Conservation (phyloP, 108 stramenopile species). For the Fragilaria crotonensis region DNA sequence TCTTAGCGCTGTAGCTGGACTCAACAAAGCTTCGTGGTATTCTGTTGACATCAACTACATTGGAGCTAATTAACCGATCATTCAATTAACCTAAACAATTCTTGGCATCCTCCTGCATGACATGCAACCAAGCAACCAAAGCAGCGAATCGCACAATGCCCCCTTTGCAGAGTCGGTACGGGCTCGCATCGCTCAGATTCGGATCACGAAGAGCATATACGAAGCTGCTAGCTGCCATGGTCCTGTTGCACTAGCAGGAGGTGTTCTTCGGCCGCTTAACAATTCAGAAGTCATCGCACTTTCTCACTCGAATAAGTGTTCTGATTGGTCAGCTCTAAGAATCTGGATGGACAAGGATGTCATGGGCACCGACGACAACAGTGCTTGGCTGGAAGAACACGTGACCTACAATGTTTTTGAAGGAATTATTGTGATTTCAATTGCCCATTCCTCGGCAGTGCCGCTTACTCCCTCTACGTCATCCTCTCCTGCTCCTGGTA, state of each 20-base stretch:
- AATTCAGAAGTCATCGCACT: slow-evolving; percentile 13
- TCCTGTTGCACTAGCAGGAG: neutral
- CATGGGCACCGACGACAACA: slow-evolving; percentile 2
- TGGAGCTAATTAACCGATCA: no score
- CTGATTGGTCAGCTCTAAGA: slow-evolving; percentile 34
- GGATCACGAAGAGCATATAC: neutral
- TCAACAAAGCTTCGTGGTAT: no score
- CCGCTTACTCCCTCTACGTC: neutral
- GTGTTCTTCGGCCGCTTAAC: slow-evolving; percentile 13
- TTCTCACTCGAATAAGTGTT: slow-evolving; percentile 7
- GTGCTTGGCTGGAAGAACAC: slow-evolving; percentile 21
- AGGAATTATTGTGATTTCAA: slow-evolving; percentile 36
- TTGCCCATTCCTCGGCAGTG: slow-evolving; percentile 8
- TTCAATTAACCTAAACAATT: no score
- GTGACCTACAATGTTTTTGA: slow-evolving; percentile 40
- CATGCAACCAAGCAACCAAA: no score
- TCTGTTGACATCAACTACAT: no score
- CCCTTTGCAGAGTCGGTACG: neutral
- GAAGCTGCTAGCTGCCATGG: neutral
- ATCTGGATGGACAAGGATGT: slow-evolving; percentile 7
- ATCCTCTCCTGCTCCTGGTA: slow-evolving; percentile 21
- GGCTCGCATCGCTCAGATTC: neutral
- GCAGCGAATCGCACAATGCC: neutral
- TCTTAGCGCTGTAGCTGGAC: no score
- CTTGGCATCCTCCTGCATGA: no score